Evolutionary conservation across 1,284 basidiomycete genomes (phyloP), one percentile per base, ranked within the genome.

Genomic region (Takashimella koratensis): DNA sequence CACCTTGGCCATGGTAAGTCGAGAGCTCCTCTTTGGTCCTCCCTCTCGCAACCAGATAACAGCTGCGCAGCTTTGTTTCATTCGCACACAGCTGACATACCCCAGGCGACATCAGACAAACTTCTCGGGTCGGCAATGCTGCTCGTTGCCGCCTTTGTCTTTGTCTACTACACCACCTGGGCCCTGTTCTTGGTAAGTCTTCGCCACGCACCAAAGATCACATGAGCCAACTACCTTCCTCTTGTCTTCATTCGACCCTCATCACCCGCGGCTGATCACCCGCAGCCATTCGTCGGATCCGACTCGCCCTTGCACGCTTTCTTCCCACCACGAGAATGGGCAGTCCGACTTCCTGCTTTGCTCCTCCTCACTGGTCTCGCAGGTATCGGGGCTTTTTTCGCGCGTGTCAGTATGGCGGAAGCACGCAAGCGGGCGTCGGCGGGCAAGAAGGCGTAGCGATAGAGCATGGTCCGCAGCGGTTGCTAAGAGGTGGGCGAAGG

Each of bases 241-340:
- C 6, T 13, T 11, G 3, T 23, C 27, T 53, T 30, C 39, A 45
- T 21, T 43, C 26, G 19, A 36, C 27, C 43, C 21, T 52, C 23
- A 26, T 43, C 49, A 41, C 36, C 22, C 13, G 46, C 8, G 4
- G 21, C 56, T 54, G 12, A 58, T 16, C 51, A 3, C 43, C 44
- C 11, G 4, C 65, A 95, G 92, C 92, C 92, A 5, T 91, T 96
- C 78, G 85, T 95, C 58, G 84, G 88, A 53, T 59, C 80, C 3
- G 81, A 83, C 6, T 90, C 84, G 62, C 79, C 84, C 11, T 78
- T 95, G 39, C 90, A 94, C 61, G 66, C 66, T 47, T 84, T 83
- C 73, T 96, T 97, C 71, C 93, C 90, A 0, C 71, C 87, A 6
- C 81, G 93, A 52, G 90, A 93, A 78, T 96, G 92, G 91, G 93